These are phyloP conservation scores for Umbellularia californica DNA, from an alignment of 164 flowering plant species.

Conservation along the genomic window DNA sequence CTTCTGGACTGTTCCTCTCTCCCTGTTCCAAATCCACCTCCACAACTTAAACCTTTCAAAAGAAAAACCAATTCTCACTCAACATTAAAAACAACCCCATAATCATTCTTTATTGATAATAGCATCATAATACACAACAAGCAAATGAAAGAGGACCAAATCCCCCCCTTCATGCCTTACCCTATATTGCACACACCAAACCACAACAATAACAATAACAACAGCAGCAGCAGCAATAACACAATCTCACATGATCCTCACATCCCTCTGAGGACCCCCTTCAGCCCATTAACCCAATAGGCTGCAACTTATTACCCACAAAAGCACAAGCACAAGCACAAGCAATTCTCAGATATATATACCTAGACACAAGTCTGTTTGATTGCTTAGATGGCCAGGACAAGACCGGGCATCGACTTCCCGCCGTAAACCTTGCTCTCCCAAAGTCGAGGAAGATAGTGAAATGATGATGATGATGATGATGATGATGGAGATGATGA, in stretches of 20 bases:
- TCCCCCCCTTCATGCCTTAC: background rate
- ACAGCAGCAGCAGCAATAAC: background rate
- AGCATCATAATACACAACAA: background rate
- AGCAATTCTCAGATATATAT: too few relatives aligned
- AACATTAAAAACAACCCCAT: background rate
- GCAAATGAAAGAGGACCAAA: background rate
- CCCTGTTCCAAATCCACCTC: background rate
- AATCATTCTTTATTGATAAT: background rate
- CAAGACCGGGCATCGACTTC: constrained; percentile 28
- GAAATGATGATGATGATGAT: constrained; percentile 3
- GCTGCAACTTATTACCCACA: background rate
- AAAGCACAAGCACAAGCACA: background rate
- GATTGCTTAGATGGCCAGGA: constrained; percentile 20
- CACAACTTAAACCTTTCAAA: background rate
- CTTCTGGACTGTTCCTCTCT: too few relatives aligned
- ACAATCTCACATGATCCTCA: background rate
- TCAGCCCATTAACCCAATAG: constrained; percentile 2
- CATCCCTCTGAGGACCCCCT: background rate
- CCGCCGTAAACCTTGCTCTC: constrained; percentile 15
- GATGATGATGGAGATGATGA: constrained; percentile 2
- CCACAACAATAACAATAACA: background rate
- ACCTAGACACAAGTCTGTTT: background rate
- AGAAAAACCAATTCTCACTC: background rate
- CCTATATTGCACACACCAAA: background rate
- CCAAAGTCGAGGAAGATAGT: constrained; percentile 18